Conservation (phyloP, 306 rosid species). For the Calophaca sinica region DNA sequence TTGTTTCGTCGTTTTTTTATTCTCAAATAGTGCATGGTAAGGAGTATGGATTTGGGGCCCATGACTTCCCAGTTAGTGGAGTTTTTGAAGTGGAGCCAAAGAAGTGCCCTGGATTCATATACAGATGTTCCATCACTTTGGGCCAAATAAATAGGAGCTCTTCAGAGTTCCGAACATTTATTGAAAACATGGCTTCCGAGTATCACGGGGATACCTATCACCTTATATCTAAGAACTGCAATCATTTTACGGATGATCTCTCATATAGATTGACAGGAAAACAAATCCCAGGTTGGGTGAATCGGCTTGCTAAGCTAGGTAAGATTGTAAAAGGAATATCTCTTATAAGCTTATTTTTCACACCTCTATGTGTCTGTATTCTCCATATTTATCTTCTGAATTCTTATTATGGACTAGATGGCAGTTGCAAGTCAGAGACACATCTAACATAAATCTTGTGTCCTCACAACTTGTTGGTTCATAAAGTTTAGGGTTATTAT, state of each 20-base stretch:
- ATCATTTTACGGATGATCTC: slow-evolving; percentile 90
- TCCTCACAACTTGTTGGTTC: slow-evolving; percentile 2
- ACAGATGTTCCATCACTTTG: slow-evolving; percentile 72
- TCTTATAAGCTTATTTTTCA: slow-evolving; percentile 28
- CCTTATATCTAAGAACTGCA: slow-evolving; percentile 94
- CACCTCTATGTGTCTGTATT: background rate
- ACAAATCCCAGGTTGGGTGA: slow-evolving; percentile 92
- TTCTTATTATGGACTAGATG: slow-evolving; percentile 11
- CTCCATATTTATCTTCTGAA: slow-evolving; percentile 23
- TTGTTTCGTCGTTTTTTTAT: slow-evolving; percentile 10
- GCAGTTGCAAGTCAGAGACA: background rate
- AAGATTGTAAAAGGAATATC: slow-evolving; percentile 34
- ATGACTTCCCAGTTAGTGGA: slow-evolving; percentile 89
- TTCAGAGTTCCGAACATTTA: slow-evolving; percentile 71
- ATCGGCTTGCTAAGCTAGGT: slow-evolving; percentile 97
- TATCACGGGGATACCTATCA: slow-evolving; percentile 97
- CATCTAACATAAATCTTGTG: slow-evolving; percentile 21
- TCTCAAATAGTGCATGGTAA: slow-evolving; percentile 78
- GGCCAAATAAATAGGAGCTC: slow-evolving; percentile 64
- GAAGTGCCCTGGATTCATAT: slow-evolving; percentile 90
- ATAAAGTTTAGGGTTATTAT: slow-evolving; percentile 32
- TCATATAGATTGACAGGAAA: slow-evolving; percentile 71
- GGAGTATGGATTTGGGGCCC: slow-evolving; percentile 98
- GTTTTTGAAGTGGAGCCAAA: slow-evolving; percentile 96
- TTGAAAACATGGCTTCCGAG: slow-evolving; percentile 79